phyloP scores from a whole-genome alignment of 2,329 filamentous ascomycete genomes.

The Erysiphe pulchra region DNA sequence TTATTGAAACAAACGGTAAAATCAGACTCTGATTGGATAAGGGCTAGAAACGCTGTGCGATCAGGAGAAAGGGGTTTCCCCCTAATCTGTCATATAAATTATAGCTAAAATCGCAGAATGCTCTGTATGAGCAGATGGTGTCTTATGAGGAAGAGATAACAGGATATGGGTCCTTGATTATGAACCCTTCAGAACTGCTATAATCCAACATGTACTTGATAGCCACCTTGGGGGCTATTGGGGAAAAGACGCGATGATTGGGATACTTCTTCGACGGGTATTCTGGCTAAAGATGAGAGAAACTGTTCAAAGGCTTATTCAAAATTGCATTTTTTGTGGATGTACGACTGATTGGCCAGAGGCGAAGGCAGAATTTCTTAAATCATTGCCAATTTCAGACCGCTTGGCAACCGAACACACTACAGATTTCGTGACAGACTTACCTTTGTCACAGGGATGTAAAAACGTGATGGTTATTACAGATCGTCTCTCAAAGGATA shows the following conservation, averaged over 20 bases:
- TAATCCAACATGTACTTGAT: neutral
- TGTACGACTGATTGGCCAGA: neutral
- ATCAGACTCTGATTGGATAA: neutral
- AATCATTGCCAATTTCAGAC: neutral
- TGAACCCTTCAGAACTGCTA: neutral
- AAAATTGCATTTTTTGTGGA: neutral
- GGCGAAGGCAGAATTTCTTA: neutral
- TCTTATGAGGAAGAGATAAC: neutral
- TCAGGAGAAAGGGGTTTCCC: neutral
- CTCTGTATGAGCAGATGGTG: neutral
- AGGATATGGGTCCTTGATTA: neutral
- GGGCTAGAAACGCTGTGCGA: neutral
- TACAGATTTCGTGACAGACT: neutral
- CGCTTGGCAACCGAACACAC: neutral
- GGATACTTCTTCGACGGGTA: neutral
- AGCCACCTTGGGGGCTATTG: neutral
- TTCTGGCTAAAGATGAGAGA: neutral
- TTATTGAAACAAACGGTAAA: neutral
- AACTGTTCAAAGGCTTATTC: neutral
- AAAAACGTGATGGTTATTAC: neutral
- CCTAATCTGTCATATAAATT: neutral
- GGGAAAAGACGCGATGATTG: neutral
- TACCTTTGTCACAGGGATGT: neutral
- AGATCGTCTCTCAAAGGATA: no score
- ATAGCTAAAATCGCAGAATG: neutral